Conservation (phyloP, 2,329 filamentous ascomycete genomes). For the Polychaeton citri region DNA sequence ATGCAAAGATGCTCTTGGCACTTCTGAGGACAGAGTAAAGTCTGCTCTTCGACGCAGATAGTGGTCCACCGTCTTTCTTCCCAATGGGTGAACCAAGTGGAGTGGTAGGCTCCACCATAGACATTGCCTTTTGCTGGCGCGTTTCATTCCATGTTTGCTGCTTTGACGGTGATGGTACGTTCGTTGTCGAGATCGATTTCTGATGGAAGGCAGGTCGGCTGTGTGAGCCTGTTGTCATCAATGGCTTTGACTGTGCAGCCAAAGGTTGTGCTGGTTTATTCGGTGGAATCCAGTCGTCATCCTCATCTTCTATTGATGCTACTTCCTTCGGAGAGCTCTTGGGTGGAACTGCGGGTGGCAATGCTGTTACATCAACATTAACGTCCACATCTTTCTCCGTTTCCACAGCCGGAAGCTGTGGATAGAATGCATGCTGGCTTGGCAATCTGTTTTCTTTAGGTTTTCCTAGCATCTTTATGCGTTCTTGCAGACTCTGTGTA, state of each 20-base stretch:
- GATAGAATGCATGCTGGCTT: constrained; percentile 25
- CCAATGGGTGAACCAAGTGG: constrained; percentile 41
- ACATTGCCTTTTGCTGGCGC: constrained; percentile 44
- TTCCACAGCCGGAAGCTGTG: constrained; percentile 22
- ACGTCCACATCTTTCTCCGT: constrained; percentile 12
- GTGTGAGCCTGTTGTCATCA: constrained; percentile 29
- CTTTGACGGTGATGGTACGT: constrained; percentile 33
- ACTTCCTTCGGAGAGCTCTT: constrained; percentile 2
- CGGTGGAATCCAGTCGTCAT: constrained; percentile 48
- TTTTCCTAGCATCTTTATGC: constrained; percentile 64
- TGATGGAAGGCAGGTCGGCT: constrained; percentile 18
- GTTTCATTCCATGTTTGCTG: constrained; percentile 21
- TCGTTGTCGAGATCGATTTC: constrained; percentile 22
- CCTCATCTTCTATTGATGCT: constrained; percentile 24
- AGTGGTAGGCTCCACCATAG: constrained; percentile 37
- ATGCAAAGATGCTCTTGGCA: constrained; percentile 74
- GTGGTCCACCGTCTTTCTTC: constrained; percentile 55
- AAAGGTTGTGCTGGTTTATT: constrained; percentile 10
- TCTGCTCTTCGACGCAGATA: constrained; percentile 87
- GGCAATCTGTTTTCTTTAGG: constrained; percentile 28
- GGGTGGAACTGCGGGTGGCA: background rate
- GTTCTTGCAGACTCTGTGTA: constrained; percentile 85
- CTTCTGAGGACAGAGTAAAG: constrained; percentile 82
- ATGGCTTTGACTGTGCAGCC: constrained; percentile 3
- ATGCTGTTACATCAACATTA: background rate